A percentile compares a stretch with the other conserved stretches of the same genome.
These are phyloP conservation scores for Cordia subcordata DNA, from an alignment of 257 asterid species.

Conservation along the genomic window DNA sequence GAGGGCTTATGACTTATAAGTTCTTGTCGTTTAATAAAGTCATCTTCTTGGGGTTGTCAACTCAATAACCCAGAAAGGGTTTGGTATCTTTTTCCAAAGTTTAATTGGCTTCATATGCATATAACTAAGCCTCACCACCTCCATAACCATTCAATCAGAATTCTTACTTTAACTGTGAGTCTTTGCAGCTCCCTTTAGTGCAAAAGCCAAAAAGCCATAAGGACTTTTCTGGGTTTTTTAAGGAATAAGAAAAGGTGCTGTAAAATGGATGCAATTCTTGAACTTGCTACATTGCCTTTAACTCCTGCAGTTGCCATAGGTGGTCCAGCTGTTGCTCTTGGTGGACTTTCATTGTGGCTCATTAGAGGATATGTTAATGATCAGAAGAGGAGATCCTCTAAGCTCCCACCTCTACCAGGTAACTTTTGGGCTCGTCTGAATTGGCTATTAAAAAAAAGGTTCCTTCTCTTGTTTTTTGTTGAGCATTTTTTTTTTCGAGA, in stretches of 20 bases:
- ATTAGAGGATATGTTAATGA: slow-evolving; percentile 30
- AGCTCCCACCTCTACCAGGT: slow-evolving; percentile 59
- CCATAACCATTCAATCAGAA: background rate
- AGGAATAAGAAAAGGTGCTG: background rate
- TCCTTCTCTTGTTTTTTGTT: background rate
- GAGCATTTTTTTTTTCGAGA: background rate
- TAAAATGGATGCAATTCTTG: slow-evolving; percentile 41
- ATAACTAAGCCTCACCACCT: background rate
- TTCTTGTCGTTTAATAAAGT: background rate
- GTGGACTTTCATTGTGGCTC: slow-evolving; percentile 51
- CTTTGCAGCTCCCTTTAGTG: background rate
- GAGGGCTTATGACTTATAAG: too few relatives aligned
- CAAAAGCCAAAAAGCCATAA: background rate
- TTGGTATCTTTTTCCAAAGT: too few relatives aligned
- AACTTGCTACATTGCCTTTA: slow-evolving; percentile 39
- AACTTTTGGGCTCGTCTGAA: background rate
- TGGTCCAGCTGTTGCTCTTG: slow-evolving; percentile 56
- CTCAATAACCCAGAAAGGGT: background rate
- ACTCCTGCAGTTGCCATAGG: slow-evolving; percentile 43
- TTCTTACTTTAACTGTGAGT: background rate
- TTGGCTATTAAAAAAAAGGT: too few relatives aligned
- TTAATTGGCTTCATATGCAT: too few relatives aligned
- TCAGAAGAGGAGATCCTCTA: slow-evolving; percentile 38
- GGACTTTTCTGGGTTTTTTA: too few relatives aligned
- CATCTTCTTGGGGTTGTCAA: background rate